Evolutionary conservation across 1,284 basidiomycete genomes (phyloP).

Genomic region (Puccinia coronata): DNA sequence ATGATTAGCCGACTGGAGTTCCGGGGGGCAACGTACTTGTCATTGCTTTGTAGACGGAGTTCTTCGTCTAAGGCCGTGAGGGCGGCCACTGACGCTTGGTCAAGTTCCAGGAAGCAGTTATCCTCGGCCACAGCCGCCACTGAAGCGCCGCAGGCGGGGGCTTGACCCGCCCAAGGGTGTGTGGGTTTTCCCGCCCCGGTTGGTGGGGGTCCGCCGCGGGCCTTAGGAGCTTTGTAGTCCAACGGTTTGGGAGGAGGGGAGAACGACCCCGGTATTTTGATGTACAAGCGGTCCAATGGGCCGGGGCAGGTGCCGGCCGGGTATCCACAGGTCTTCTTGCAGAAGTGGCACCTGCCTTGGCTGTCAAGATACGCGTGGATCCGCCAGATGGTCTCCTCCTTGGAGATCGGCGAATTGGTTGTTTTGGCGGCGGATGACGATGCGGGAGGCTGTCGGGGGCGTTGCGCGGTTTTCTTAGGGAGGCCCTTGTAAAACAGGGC

Average conservation of each 20-base stretch:
- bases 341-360: slow-evolving; percentile 12
- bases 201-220: background rate
- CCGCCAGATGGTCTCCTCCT: background rate
- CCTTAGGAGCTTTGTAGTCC: background rate
- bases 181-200: background rate
- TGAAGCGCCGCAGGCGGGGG: background rate
- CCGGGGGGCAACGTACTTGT: background rate
- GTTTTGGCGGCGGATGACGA: background rate
- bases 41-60: background rate
- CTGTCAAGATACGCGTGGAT: slow-evolving; percentile 16
- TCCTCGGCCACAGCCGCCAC: background rate
- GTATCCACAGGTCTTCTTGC: background rate
- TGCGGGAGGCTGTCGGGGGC: background rate
- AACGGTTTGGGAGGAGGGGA: background rate
- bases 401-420: background rate
- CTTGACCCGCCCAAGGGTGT: background rate
- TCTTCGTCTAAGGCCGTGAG: background rate
- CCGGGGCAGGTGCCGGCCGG: background rate
- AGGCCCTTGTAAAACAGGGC: background rate
- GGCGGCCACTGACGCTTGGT: background rate
- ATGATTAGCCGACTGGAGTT: background rate
- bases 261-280: background rate
- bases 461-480: background rate
- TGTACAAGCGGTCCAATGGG: background rate
- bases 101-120: background rate